Evolutionary conservation across 495 filamentous ascomycete species (phyloP), one percentile per base, ranked within the genome.

Genomic region (Emericellopsis terricola): DNA sequence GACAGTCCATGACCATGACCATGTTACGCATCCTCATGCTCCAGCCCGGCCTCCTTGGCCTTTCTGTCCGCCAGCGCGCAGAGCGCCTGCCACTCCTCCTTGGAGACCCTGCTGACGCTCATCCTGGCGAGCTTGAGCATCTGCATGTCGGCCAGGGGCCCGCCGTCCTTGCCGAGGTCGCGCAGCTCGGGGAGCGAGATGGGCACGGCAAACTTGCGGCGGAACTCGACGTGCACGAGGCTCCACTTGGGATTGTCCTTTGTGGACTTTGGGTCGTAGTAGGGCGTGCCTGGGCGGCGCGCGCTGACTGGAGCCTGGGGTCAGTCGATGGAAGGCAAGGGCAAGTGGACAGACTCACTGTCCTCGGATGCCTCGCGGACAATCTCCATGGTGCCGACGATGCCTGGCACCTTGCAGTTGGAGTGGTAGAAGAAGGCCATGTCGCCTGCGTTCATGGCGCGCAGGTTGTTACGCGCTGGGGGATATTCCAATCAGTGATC

Each of bases 391-490:
- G 78, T 70, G n/a, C 89, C 89, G 3, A 76, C 85, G 33, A 97
- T 80, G 2, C 83, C 87, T 0, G 89, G 86, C 19, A 73, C 66
- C 53, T 89, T 92, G 59, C 79, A 85, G 48, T 85, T 91, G n/a
- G 79, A 87, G 57, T 94, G 87, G 50, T 97, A 97, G 60, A 97
- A 94, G 58, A 97, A 94, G 23, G 84, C 86, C 28, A 80, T 59
- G 41, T 97, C 89, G 27, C 89, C 87, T 42, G 75, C 70, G 51
- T 79, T 82, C 89, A 96, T 97, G 4, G 73, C 64, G 2, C 77
- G 71, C 50, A 97, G 73, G 49, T 93, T 81, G 48, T 94, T 94
- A 26, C 79, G 68, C 11, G 86, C 83, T 59, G 46, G 37, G n/a
- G 33, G 8, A 10, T 9, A 21, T 41, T 37, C 33, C 4, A 26